A percentile compares a stretch with the other conserved stretches of the same genome.
Evolutionary conservation across 495 filamentous ascomycete species (phyloP).

Genomic region (Trichoderma gamsii): DNA sequence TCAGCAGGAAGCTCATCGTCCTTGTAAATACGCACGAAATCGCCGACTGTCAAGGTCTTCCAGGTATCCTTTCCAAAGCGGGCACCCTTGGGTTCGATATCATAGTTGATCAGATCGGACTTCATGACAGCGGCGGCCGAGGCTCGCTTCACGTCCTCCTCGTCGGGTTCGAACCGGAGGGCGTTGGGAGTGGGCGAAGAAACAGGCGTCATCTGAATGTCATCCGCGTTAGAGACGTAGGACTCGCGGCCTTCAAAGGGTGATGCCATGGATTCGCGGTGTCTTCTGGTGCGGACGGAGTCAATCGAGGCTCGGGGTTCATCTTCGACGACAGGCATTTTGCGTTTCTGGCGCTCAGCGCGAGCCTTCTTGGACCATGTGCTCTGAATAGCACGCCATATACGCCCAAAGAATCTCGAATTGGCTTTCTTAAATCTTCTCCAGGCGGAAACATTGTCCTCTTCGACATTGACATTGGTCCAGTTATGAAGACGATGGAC

Average conservation of each 20-base stretch:
- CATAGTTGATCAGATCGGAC: constrained; percentile 45
- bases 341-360: constrained; percentile 17
- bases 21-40: constrained; percentile 95
- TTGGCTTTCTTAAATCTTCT: constrained; percentile 87
- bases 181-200: constrained; percentile 63
- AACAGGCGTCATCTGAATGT: constrained; percentile 94
- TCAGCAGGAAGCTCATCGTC: constrained; percentile 95
- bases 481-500: constrained; percentile 84
- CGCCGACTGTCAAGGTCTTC: constrained; percentile 94
- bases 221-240: constrained; percentile 46
- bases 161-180: constrained; percentile 24
- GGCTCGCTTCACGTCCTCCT: constrained; percentile 32
- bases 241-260: constrained; percentile 53
- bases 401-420: constrained; percentile 52
- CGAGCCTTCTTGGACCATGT: constrained; percentile 36
- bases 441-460: constrained; percentile 82
- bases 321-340: constrained; percentile 30
- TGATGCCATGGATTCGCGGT: constrained; percentile 54
- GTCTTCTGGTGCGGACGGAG: constrained; percentile 40
- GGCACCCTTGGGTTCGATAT: constrained; percentile 41
- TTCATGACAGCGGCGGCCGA: constrained; percentile 40
- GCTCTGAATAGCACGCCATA: constrained; percentile 44
- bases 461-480: constrained; percentile 88
- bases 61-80: constrained; percentile 88
- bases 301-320: constrained; percentile 61